Evolutionary conservation across 805 yeast genomes (phyloP), one percentile per base, ranked within the genome.

Genomic region (Spathaspora sp.): DNA sequence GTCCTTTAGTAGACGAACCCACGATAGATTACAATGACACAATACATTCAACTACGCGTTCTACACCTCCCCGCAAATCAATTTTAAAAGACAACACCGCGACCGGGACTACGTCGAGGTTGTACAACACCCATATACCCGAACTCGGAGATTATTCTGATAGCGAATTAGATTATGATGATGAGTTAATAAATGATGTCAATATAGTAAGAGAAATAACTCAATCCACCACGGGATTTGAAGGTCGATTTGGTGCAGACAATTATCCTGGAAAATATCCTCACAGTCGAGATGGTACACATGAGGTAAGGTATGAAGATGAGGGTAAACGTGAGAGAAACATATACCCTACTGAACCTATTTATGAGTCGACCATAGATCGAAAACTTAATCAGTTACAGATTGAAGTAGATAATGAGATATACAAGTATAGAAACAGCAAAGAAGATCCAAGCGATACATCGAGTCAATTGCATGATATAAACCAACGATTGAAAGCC

Each of bases 21-120:
- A 70, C 75, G 3, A 62, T 69, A 7, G 71, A 68, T 52, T 70
- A 69, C 53, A 62, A 67, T 49, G 50, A 62, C 43, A 66, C 72
- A 5, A 35, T 35, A 35, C 40, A 35, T 35, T 35, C 40, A n/a
- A 59, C 64, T 17, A 48, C 56, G 18, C 47, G 35, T 12, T n/a
- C 14, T 17, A 14, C n/a, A 28, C n/a, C 45, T 19, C 16, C 17
- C 14, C 26, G 17, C 12, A 42, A 31, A 32, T 26, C 26, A 18
- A 42, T 42, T 16, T 12, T 23, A 3, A 39, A 23, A 14, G 23
- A 47, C 16, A 2, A 9, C 3, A 20, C 19, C 5, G 16, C 16
- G n/a, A 23, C 26, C 6, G 26, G 6, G 26, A 23, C 26, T 23
- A 23, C 26, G 26, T 23, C 26, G 26, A 26, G 23, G 4, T 12